Evolutionary conservation across 1,139 yeast genomes (phyloP), one percentile per base, ranked within the genome.

Genomic region (Torulaspora globosa): DNA sequence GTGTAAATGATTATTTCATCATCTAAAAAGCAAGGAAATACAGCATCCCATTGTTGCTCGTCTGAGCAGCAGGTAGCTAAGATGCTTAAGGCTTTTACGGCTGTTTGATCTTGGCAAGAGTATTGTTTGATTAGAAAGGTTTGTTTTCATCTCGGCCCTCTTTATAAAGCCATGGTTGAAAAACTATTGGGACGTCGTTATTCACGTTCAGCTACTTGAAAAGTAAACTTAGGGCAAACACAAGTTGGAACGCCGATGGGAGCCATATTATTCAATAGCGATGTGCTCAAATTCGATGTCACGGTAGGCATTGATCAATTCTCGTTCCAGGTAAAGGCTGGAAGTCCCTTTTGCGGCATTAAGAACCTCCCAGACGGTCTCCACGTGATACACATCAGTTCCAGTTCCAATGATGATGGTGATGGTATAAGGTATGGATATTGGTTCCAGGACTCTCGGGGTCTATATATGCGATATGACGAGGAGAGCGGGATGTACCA

Each of bases 1-100:
- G 73, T 69, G 71, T 63, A 64, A 58, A 65, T 56, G 49, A 36
- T 60, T 61, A 55, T 63, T 57, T 69, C 73, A 69, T 69, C 72
- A 68, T 60, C 44, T 21, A 21, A 35, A n/a, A 23, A 21, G 9
- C 30, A 34, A 41, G 28, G n/a, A 46, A 37, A 35, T 30, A 26
- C 23, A 37, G 30, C 31, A 19, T 41, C 39, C 15, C 44, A 35
- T 16, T 18, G 26, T 32, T 40, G 48, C 36, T 51, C 55, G 26
- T 21, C 55, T 50, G 53, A 48, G 43, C 38, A 31, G 16, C 28
- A 12, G 7, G 24, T 26, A 8, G 11, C 24, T 32, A 30, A 31
- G 42, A 39, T 39, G 12, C 9, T 7, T 4, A 18, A n/a, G 14
- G 23, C 16, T 2, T 18, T 34, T 23, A 18, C 15, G 37, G 11